phyloP scores from a whole-genome alignment of 768 basidiomycete species.

The Auricularia sp. region DNA sequence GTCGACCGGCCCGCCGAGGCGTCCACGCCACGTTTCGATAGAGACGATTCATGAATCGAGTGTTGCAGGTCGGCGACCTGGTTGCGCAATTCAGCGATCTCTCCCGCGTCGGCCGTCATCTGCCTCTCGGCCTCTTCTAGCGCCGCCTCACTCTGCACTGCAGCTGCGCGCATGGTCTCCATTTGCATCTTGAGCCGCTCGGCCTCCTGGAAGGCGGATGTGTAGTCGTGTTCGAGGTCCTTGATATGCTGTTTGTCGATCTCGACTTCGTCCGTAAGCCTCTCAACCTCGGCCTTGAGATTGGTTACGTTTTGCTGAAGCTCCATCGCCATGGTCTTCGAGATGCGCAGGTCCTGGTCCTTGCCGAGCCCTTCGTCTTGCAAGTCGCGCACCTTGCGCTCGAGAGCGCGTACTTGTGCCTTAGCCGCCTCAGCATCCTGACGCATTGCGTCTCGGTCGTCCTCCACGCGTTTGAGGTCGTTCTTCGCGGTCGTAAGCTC shows the following conservation, averaged over 20 bases:
- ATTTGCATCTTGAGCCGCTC: conserved; percentile 42
- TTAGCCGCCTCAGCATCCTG: conserved; percentile 47
- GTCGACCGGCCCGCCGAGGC: conserved; percentile 19
- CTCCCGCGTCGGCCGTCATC: conserved; percentile 38
- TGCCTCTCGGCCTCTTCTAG: conserved; percentile 64
- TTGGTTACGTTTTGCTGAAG: conserved; percentile 13
- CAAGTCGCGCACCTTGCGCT: conserved; percentile 48
- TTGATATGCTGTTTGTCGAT: conserved; percentile 44
- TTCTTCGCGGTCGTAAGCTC: conserved; percentile 52
- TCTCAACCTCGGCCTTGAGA: conserved; percentile 15
- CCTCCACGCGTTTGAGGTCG: conserved; percentile 28
- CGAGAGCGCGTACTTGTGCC: conserved; percentile 42
- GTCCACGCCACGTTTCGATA: not conserved
- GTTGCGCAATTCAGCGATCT: conserved; percentile 6
- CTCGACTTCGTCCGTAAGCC: conserved; percentile 49
- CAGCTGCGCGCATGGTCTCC: conserved; percentile 30
- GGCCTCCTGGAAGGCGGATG: conserved; percentile 39
- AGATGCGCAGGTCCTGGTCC: conserved; percentile 31
- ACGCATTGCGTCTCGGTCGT: conserved; percentile 30
- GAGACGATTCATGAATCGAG: not conserved
- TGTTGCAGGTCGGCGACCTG: conserved; percentile 6
- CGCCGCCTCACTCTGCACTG: conserved; percentile 63
- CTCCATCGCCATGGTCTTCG: conserved; percentile 18
- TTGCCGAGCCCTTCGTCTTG: conserved; percentile 35
- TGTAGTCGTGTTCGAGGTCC: conserved; percentile 41